Conservation (phyloP, 2,329 filamentous ascomycete genomes). For the Tolypocladium tropicale region DNA sequence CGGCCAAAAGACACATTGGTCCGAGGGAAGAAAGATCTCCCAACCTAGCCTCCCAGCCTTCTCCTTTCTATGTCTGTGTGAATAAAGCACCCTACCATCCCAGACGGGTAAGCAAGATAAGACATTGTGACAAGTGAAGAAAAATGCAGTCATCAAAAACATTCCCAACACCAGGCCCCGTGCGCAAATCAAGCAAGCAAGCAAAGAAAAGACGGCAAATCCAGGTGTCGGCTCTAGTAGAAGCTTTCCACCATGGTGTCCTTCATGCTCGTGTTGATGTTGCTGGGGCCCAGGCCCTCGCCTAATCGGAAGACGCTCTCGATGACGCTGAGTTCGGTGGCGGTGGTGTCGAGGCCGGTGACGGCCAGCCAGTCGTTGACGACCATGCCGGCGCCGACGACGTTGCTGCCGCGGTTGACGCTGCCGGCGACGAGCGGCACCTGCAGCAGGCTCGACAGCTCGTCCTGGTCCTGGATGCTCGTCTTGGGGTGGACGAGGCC, state of each 20-base stretch:
- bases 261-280: constrained; percentile 79
- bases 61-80: background rate
- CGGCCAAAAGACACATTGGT: background rate
- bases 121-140: background rate
- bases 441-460: constrained; percentile 85
- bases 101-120: constrained; percentile 1
- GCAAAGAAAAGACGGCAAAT: constrained; percentile 8
- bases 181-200: constrained; percentile 1
- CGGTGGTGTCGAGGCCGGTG: constrained; percentile 86
- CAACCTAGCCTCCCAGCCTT: background rate
- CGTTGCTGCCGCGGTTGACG: constrained; percentile 85
- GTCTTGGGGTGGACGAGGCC: constrained; percentile 97
- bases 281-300: constrained; percentile 69
- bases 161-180: constrained; percentile 5
- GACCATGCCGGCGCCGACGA: constrained; percentile 67
- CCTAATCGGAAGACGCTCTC: constrained; percentile 93
- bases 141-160: background rate
- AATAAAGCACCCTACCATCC: constrained; percentile 1
- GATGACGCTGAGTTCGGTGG: constrained; percentile 93
- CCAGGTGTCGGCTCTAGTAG: constrained; percentile 53
- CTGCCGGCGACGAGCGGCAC: constrained; percentile 90
- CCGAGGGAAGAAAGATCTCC: background rate
- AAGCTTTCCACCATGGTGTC: constrained; percentile 99
- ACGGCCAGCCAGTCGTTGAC: constrained; percentile 88
- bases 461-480: constrained; percentile 93